These are phyloP conservation scores for Mimosa bimucronata DNA, from an alignment of 306 rosid species.

Conservation along the genomic window DNA sequence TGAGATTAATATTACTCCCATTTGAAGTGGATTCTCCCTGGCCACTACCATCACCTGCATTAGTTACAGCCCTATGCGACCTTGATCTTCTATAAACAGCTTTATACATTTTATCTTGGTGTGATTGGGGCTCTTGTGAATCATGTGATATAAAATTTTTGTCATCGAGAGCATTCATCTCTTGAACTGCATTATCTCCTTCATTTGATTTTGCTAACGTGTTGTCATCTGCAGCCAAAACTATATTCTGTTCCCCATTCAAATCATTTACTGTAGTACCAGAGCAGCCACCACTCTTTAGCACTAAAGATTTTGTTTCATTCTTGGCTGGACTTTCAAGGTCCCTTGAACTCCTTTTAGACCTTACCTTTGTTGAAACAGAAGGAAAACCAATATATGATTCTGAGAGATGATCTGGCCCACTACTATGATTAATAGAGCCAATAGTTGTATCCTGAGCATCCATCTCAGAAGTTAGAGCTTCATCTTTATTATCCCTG, in stretches of 20 bases:
- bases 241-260: slow-evolving; percentile 40
- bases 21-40: slow-evolving; percentile 63
- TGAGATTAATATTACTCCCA: slow-evolving; percentile 53
- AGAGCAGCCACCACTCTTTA: slow-evolving; percentile 49
- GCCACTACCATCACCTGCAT: slow-evolving; percentile 54
- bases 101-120: slow-evolving; percentile 69
- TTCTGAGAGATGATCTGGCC: slow-evolving; percentile 51
- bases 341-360: slow-evolving; percentile 61
- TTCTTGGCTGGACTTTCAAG: slow-evolving; percentile 64
- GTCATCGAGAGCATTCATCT: slow-evolving; percentile 46
- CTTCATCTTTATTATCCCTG: slow-evolving; percentile 50
- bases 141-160: slow-evolving; percentile 47
- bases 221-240: slow-evolving; percentile 47
- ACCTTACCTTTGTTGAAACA: slow-evolving; percentile 64
- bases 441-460: slow-evolving; percentile 46
- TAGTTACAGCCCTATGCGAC: slow-evolving; percentile 58
- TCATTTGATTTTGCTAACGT: slow-evolving; percentile 43
- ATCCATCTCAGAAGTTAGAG: slow-evolving; percentile 45
- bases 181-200: slow-evolving; percentile 52
- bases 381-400: slow-evolving; percentile 47
- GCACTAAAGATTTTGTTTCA: slow-evolving; percentile 50
- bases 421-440: slow-evolving; percentile 34
- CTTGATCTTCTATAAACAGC: slow-evolving; percentile 83
- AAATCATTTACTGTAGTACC: slow-evolving; percentile 45
- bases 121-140: slow-evolving; percentile 47